Percentiles rank a stretch among this genome's conserved stretches.
Evolutionary conservation across 1,284 basidiomycete species (phyloP).

Genomic region (Ceratobasidium sp.): DNA sequence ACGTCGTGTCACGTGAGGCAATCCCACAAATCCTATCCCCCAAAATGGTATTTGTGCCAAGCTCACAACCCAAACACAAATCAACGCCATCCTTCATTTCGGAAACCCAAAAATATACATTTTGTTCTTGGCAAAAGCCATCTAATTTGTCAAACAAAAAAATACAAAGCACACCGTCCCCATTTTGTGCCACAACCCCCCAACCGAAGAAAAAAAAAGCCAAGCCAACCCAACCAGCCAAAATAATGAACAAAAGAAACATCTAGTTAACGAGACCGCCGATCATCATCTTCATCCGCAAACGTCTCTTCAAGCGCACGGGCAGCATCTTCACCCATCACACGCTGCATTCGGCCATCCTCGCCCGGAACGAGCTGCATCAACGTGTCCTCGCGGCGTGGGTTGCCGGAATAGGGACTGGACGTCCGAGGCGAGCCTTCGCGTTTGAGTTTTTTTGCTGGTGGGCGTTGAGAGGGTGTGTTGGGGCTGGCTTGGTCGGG

Average conservation of each 20-base stretch:
- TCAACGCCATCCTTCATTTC: slow-evolving; percentile 9
- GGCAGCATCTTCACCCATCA: slow-evolving; percentile 23
- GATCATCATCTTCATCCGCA: slow-evolving; percentile 20
- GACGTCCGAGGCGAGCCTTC: slow-evolving; percentile 23
- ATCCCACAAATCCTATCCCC: neutral
- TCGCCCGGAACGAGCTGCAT: slow-evolving; percentile 4
- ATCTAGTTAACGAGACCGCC: neutral
- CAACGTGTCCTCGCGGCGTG: slow-evolving; percentile 1
- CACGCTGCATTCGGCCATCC: neutral
- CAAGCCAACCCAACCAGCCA: neutral
- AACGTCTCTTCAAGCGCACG: slow-evolving; percentile 24
- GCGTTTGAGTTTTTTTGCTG: slow-evolving; percentile 29
- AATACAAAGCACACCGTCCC: slow-evolving; percentile 3
- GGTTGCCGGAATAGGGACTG: neutral
- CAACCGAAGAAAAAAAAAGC: neutral
- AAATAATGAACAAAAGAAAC: neutral
- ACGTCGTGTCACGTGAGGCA: neutral
- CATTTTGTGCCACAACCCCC: neutral
- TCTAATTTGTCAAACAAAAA: slow-evolving; percentile 5
- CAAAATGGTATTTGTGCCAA: neutral
- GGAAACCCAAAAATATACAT: slow-evolving; percentile 13
- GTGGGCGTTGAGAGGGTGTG: slow-evolving; percentile 9
- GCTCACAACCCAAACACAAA: neutral
- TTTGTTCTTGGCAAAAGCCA: neutral
- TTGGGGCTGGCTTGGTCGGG: neutral